These are phyloP conservation scores for Candida endomychidarum DNA, from an alignment of 805 yeast genomes.

Conservation along the genomic window DNA sequence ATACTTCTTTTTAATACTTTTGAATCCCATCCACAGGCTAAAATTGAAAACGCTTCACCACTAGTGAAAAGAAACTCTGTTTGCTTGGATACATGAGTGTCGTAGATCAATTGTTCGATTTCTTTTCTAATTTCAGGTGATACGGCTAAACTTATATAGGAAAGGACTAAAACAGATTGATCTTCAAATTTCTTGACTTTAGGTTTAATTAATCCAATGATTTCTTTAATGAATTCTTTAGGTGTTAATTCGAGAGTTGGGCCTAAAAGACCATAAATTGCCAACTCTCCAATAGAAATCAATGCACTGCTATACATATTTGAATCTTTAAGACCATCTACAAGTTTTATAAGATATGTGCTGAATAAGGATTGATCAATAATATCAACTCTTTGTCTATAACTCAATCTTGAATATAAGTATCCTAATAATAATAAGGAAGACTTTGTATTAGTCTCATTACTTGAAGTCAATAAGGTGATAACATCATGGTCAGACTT, in stretches of 20 bases:
- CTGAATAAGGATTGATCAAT: slow-evolving; percentile 15
- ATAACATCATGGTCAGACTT: slow-evolving; percentile 13
- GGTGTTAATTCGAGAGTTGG: slow-evolving; percentile 21
- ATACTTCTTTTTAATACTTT: slow-evolving; percentile 48
- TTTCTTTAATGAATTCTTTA: slow-evolving; percentile 13
- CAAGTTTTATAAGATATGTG: slow-evolving; percentile 15
- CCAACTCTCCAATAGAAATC: slow-evolving; percentile 43
- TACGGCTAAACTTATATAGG: slow-evolving; percentile 49
- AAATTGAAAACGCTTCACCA: slow-evolving; percentile 79
- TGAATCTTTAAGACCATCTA: slow-evolving; percentile 19
- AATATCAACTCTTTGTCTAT: slow-evolving; percentile 27
- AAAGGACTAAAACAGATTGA: slow-evolving; percentile 53
- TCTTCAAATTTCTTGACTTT: slow-evolving; percentile 60
- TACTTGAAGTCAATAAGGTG: slow-evolving; percentile 10
- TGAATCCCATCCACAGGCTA: slow-evolving; percentile 78
- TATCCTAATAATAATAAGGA: slow-evolving; percentile 40
- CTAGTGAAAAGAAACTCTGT: slow-evolving; percentile 72
- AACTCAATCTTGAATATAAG: slow-evolving; percentile 45
- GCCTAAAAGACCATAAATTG: slow-evolving; percentile 47
- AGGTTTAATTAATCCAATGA: slow-evolving; percentile 28
- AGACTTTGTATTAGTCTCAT: slow-evolving; percentile 16
- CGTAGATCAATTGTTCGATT: slow-evolving; percentile 40
- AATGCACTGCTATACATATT: slow-evolving; percentile 27
- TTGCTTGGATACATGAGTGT: slow-evolving; percentile 64
- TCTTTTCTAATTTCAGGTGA: slow-evolving; percentile 2